Evolutionary conservation across 2,329 filamentous ascomycete genomes (phyloP).

Genomic region (Penicillium sp.): DNA sequence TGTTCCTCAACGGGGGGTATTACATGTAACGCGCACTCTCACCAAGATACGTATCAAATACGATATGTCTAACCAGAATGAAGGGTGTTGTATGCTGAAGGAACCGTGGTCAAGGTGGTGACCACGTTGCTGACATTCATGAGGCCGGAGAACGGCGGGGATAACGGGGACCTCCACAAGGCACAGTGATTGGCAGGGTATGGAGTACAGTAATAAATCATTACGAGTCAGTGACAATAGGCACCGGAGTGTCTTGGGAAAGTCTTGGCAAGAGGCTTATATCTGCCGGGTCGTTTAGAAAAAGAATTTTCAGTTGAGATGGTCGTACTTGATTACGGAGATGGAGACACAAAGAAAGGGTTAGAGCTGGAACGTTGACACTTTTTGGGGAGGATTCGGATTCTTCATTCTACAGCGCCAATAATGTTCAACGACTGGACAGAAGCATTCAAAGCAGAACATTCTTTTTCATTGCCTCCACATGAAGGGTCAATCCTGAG

Average conservation of each 20-base stretch:
- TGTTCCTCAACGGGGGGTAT: neutral
- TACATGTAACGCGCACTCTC: neutral
- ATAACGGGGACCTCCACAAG: slow-evolving; percentile 7
- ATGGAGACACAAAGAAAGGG: neutral
- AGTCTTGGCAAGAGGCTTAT: slow-evolving; percentile 27
- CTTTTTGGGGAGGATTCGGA: slow-evolving; percentile 8
- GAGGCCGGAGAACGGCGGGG: slow-evolving; percentile 1
- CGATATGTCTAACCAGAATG: neutral
- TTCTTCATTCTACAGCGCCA: neutral
- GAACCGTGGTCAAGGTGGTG: neutral
- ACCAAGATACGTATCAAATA: neutral
- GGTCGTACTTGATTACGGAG: neutral
- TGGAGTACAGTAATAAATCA: neutral
- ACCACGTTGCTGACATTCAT: slow-evolving; percentile 3
- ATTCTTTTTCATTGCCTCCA: slow-evolving; percentile 25
- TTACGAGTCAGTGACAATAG: slow-evolving; percentile 14
- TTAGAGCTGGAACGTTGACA: neutral
- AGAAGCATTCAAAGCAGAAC: slow-evolving; percentile 16
- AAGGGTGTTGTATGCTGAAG: neutral
- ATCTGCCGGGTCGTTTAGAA: slow-evolving; percentile 7
- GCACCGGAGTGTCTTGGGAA: slow-evolving; percentile 13
- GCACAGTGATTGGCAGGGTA: neutral
- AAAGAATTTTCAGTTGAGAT: neutral
- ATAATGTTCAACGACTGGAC: neutral
- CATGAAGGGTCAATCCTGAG: slow-evolving; percentile 21